Percentiles rank a stretch among this genome's conserved stretches.
These are phyloP conservation scores for Madurella mycetomatis DNA, from an alignment of 2,329 filamentous ascomycete species.

Conservation along the genomic window DNA sequence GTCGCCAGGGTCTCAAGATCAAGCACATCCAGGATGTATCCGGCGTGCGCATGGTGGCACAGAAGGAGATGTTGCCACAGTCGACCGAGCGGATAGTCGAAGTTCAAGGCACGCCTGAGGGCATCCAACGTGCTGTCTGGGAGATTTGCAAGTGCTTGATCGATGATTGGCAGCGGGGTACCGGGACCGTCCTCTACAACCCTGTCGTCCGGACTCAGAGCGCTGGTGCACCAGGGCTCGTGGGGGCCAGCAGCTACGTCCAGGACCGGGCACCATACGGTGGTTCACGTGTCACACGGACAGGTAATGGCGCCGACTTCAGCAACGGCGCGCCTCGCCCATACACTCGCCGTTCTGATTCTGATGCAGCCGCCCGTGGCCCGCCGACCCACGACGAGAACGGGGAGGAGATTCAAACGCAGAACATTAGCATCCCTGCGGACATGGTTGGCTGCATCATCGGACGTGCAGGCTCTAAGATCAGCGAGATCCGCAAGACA, in stretches of 20 bases:
- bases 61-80: conserved; percentile 99
- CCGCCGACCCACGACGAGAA: conserved; percentile 91
- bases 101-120: conserved; percentile 88
- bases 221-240: conserved; percentile 46
- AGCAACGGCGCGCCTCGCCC: conserved; percentile 70
- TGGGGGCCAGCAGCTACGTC: conserved; percentile 40
- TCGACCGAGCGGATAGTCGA: conserved; percentile 98
- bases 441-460: conserved; percentile 99
- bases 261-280: conserved; percentile 53
- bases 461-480: conserved; percentile 90
- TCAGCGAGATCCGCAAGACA: conserved; percentile 96
- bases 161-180: conserved; percentile 96
- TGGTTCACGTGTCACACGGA: conserved; percentile 78
- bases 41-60: conserved; percentile 96
- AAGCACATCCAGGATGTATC: conserved; percentile 98
- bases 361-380: conserved; percentile 73
- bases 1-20: conserved; percentile 93
- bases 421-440: conserved; percentile 98
- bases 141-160: conserved; percentile 98
- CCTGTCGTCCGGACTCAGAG: conserved; percentile 83
- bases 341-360: conserved; percentile 76
- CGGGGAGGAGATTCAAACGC: conserved; percentile 94
- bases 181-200: conserved; percentile 96
- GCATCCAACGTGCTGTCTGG: conserved; percentile 94
- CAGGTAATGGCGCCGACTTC: conserved; percentile 96